Evolutionary conservation across 352 stramenopile genomes (phyloP).

Genomic region (Pelagophyceae sp.): DNA sequence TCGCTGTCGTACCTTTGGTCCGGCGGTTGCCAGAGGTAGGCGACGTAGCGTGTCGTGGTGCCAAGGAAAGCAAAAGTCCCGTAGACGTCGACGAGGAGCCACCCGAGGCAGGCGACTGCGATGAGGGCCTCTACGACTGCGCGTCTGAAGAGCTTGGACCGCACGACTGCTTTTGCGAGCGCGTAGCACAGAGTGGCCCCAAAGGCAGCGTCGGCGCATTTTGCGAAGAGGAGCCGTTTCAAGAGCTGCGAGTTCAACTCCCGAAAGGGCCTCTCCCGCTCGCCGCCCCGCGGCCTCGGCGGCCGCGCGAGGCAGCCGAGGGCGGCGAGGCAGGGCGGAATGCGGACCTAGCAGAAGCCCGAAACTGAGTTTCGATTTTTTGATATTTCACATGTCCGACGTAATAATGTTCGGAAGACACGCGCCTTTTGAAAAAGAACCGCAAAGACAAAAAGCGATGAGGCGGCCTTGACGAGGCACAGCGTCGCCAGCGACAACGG

Average conservation of each 20-base stretch:
- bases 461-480: neutral
- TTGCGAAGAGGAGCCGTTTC: neutral
- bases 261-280: neutral
- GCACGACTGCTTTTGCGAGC: neutral
- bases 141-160: neutral
- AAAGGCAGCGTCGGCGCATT: neutral
- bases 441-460: neutral
- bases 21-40: neutral
- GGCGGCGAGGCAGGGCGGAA: neutral
- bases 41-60: neutral
- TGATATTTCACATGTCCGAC: no score
- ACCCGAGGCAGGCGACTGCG: neutral
- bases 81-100: neutral
- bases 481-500: neutral
- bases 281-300: neutral
- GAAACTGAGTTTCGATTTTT: no score
- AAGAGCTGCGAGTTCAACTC: neutral
- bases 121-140: neutral
- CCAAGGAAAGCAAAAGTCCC: neutral
- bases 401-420: no score
- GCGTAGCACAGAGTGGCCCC: neutral
- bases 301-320: neutral
- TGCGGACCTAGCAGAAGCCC: no score
- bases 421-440: constrained; percentile 4
- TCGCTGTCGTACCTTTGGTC: neutral